Percentiles rank a stretch among this genome's conserved stretches.
Conservation (phyloP, 305 asterid genomes). For the Fraxinus sp. region DNA sequence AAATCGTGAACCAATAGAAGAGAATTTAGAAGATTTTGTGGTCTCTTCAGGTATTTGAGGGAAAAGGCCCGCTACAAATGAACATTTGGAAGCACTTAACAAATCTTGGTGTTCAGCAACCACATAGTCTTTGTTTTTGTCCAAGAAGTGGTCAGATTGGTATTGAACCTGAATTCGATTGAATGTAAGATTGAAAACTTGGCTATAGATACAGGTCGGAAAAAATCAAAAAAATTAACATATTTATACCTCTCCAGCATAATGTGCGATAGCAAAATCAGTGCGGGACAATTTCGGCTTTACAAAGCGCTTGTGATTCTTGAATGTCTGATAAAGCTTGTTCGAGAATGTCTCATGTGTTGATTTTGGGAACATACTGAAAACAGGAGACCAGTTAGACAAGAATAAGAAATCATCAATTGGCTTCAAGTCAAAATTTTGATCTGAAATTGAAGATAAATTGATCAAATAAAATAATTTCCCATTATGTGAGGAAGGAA, state of each 20-base stretch:
- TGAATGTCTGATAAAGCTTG: slow-evolving; percentile 94
- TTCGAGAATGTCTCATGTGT: slow-evolving; percentile 94
- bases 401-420: slow-evolving; percentile 27
- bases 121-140: slow-evolving; percentile 96
- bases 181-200: slow-evolving; percentile 27
- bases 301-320: slow-evolving; percentile 83
- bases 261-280: slow-evolving; percentile 80
- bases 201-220: slow-evolving; percentile 15
- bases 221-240: slow-evolving; percentile 19
- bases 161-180: slow-evolving; percentile 75
- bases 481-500: neutral
- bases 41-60: slow-evolving; percentile 82
- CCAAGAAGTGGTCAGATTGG: slow-evolving; percentile 90
- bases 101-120: slow-evolving; percentile 98
- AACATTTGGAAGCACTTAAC: slow-evolving; percentile 77
- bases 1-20: slow-evolving; percentile 97
- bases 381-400: slow-evolving; percentile 31
- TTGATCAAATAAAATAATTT: slow-evolving; percentile 12
- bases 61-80: slow-evolving; percentile 94
- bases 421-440: slow-evolving; percentile 13
- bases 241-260: slow-evolving; percentile 92
- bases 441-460: slow-evolving; percentile 6
- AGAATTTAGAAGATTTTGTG: slow-evolving; percentile 87
- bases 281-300: slow-evolving; percentile 98
- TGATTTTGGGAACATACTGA: slow-evolving; percentile 98